Conservation (phyloP, 441 rosid species). For the Jatropha multifida region DNA sequence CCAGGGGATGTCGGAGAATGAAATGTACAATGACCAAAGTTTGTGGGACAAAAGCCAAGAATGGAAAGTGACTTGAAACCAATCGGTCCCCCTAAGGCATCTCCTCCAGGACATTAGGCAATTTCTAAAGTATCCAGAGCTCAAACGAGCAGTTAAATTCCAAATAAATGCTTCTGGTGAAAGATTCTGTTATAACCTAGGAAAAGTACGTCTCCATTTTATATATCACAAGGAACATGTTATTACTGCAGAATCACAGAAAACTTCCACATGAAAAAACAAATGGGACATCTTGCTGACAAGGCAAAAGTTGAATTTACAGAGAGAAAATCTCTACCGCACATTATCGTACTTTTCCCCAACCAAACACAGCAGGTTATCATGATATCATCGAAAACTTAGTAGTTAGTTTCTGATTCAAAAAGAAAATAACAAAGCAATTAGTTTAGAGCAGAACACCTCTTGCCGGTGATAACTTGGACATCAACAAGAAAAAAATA, state of each 20-base stretch:
- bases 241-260: conserved; percentile 5
- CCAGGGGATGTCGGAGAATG: conserved; percentile 68
- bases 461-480: neutral
- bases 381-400: neutral
- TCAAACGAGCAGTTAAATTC: conserved; percentile 40
- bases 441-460: neutral
- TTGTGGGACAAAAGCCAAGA: conserved; percentile 69
- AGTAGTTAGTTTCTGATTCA: too few species aligned
- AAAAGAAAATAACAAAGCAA: neutral
- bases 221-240: conserved; percentile 14
- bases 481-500: conserved; percentile 1
- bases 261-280: conserved; percentile 3
- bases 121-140: conserved; percentile 27
- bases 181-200: conserved; percentile 22
- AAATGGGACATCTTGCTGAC: conserved; percentile 3
- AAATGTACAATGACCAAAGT: conserved; percentile 60
- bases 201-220: conserved; percentile 19
- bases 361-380: conserved; percentile 5
- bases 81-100: conserved; percentile 44
- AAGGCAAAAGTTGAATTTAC: neutral
- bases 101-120: conserved; percentile 32
- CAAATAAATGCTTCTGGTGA: conserved; percentile 30
- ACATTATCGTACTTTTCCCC: neutral
- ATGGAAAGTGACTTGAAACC: conserved; percentile 54
- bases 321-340: too few species aligned